These are phyloP conservation scores for Irpex rosettiformis DNA, from an alignment of 1,284 basidiomycete genomes.

Conservation along the genomic window DNA sequence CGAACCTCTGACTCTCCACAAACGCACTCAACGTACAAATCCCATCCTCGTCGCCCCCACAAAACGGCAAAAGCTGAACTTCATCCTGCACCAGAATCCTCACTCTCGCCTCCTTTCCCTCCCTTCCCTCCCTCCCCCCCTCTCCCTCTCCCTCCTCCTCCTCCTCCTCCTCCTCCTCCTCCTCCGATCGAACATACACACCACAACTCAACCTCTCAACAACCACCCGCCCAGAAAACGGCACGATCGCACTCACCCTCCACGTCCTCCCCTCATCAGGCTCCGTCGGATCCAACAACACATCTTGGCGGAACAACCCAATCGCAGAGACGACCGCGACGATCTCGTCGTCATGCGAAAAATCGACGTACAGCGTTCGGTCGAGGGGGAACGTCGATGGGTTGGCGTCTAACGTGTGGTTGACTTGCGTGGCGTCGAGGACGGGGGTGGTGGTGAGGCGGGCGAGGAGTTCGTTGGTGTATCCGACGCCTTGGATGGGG, in stretches of 20 bases:
- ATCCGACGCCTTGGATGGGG: slow-evolving; percentile 76
- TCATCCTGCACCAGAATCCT: slow-evolving; percentile 59
- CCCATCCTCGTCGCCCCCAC: slow-evolving; percentile 47
- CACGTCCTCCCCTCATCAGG: slow-evolving; percentile 47
- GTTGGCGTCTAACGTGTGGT: slow-evolving; percentile 68
- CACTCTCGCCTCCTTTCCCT: slow-evolving; percentile 2
- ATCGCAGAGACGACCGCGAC: slow-evolving; percentile 73
- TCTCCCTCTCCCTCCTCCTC: too few relatives aligned
- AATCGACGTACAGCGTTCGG: slow-evolving; percentile 67
- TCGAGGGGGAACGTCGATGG: slow-evolving; percentile 72
- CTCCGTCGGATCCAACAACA: slow-evolving; percentile 37
- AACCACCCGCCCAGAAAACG: slow-evolving; percentile 64
- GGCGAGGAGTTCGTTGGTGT: slow-evolving; percentile 80
- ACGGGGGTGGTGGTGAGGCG: slow-evolving; percentile 65
- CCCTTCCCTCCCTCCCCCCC: too few relatives aligned
- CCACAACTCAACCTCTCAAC: slow-evolving; percentile 55
- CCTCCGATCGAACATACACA: too few relatives aligned
- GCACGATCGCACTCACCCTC: slow-evolving; percentile 55
- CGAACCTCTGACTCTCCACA: slow-evolving; percentile 67
- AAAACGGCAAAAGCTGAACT: slow-evolving; percentile 60
- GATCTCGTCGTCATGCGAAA: slow-evolving; percentile 83
- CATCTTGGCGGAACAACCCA: slow-evolving; percentile 53
- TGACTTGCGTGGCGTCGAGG: slow-evolving; percentile 71
- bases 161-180: too few relatives aligned
- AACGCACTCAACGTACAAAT: slow-evolving; percentile 67